A percentile compares a stretch with the other conserved stretches of the same genome.
Evolutionary conservation across 139 green algal genomes (phyloP).

Genomic region (Picochlorum sp.): DNA sequence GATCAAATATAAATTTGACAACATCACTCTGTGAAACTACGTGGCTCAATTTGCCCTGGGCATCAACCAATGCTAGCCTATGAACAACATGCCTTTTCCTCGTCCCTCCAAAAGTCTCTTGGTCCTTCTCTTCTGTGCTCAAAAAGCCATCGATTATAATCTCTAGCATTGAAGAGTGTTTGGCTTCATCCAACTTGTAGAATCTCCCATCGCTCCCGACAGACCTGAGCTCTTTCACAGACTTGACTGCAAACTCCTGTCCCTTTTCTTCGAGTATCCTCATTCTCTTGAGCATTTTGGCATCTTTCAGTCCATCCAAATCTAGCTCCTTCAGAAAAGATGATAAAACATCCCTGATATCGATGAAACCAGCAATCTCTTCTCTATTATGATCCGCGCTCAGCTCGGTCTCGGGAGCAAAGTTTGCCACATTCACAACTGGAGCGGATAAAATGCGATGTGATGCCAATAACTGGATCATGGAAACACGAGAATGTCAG

Average conservation of each 20-base stretch:
- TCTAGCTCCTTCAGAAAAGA: conserved; percentile 44
- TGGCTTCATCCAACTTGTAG: conserved; percentile 24
- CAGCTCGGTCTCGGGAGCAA: neutral
- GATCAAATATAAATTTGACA: conserved; percentile 40
- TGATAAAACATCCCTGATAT: conserved; percentile 54
- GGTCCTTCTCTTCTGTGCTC: conserved; percentile 25
- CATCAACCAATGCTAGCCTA: conserved; percentile 37
- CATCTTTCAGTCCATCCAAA: conserved; percentile 17
- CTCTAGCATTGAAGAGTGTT: conserved; percentile 43
- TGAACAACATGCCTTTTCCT: conserved; percentile 29
- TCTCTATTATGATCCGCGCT: neutral
- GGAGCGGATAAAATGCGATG: conserved; percentile 59
- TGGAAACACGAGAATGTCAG: neutral
- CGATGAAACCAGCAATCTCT: conserved; percentile 48
- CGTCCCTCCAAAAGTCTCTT: conserved; percentile 22
- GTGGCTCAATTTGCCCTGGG: conserved; percentile 20
- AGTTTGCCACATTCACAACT: conserved; percentile 26
- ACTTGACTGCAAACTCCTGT: conserved; percentile 15
- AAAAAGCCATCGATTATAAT: conserved; percentile 59
- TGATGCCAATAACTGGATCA: conserved; percentile 41
- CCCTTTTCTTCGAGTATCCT: conserved; percentile 35
- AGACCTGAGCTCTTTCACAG: conserved; percentile 39
- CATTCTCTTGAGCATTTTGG: conserved; percentile 55
- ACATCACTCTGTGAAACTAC: conserved; percentile 41
- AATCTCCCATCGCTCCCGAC: conserved; percentile 61